Conservation (phyloP, 2,329 filamentous ascomycete genomes). For the Bipolaris victoriae region DNA sequence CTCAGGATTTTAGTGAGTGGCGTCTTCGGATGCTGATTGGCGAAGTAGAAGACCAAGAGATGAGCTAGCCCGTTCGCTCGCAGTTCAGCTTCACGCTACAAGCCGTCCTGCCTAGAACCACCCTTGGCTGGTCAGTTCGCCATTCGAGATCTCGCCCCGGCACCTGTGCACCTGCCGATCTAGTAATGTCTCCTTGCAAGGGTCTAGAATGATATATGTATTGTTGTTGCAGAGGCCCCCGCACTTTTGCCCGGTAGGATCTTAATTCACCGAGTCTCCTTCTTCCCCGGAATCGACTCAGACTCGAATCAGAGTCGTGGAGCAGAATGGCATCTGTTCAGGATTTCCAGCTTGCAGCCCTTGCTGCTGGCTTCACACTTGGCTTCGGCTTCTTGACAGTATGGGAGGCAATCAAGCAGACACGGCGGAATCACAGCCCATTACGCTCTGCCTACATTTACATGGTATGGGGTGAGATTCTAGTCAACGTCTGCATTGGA, state of each 20-base stretch:
- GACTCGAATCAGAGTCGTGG: background rate
- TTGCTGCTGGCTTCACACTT: slow-evolving; percentile 46
- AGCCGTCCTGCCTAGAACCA: slow-evolving; percentile 4
- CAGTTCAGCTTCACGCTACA: slow-evolving; percentile 3
- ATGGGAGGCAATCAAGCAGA: slow-evolving; percentile 47
- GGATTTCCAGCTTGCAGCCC: slow-evolving; percentile 40
- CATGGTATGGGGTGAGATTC: slow-evolving; percentile 46
- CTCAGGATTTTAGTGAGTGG: background rate
- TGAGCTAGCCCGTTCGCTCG: background rate
- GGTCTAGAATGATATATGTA: slow-evolving; percentile 5
- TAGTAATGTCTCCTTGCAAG: slow-evolving; percentile 10
- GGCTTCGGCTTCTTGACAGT: slow-evolving; percentile 44
- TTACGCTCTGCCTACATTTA: slow-evolving; percentile 44
- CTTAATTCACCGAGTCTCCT: slow-evolving; percentile 4
- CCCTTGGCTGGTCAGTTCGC: slow-evolving; percentile 3
- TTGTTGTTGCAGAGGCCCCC: background rate
- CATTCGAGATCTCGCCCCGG: slow-evolving; percentile 2
- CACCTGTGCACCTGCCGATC: slow-evolving; percentile 1
- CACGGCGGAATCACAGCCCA: slow-evolving; percentile 43
- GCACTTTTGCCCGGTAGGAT: background rate
- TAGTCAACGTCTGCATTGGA: slow-evolving; percentile 38
- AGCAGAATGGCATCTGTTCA: slow-evolving; percentile 26
- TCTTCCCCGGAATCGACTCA: slow-evolving; percentile 1
- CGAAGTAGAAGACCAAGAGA: background rate
- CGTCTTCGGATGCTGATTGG: slow-evolving; percentile 3